phyloP scores from a whole-genome alignment of 208 protist species.

The Leishmania guyanensis region DNA sequence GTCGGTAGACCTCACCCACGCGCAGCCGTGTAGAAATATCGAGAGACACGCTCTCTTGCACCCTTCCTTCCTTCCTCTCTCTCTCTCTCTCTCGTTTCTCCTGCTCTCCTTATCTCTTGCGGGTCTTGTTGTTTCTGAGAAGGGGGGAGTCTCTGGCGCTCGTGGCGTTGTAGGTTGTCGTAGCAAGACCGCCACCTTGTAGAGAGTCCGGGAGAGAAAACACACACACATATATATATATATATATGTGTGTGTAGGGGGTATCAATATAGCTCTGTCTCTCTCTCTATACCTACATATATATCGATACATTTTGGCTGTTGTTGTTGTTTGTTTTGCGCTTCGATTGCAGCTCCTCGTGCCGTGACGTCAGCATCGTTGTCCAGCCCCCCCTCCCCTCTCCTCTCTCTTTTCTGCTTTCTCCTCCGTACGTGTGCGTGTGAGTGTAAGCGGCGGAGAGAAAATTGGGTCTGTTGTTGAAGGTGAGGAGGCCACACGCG shows the following conservation, averaged over 20 bases:
- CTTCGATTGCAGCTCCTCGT: neutral
- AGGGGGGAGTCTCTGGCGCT: neutral
- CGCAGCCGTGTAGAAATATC: neutral
- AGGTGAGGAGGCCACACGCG: neutral
- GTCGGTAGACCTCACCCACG: neutral
- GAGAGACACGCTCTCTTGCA: neutral
- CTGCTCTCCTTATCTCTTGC: neutral
- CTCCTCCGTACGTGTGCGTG: neutral
- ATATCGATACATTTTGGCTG: neutral
- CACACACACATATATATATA: too few relatives aligned
- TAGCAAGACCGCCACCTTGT: neutral
- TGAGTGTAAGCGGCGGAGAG: neutral
- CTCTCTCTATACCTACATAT: neutral
- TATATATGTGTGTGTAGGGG: too few relatives aligned
- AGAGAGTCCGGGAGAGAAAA: too few relatives aligned
- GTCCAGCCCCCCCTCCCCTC: neutral
- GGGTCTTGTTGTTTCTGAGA: neutral
- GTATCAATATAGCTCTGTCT: too few relatives aligned
- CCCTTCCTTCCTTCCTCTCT: neutral
- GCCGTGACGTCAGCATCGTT: neutral
- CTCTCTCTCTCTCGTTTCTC: neutral
- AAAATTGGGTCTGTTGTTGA: neutral
- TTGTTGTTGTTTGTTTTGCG: constrained; percentile 13
- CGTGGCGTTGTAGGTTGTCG: neutral
- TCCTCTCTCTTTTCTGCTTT: neutral